phyloP scores from a whole-genome alignment of 2,329 filamentous ascomycete species.

The Colletotrichum kahawae region DNA sequence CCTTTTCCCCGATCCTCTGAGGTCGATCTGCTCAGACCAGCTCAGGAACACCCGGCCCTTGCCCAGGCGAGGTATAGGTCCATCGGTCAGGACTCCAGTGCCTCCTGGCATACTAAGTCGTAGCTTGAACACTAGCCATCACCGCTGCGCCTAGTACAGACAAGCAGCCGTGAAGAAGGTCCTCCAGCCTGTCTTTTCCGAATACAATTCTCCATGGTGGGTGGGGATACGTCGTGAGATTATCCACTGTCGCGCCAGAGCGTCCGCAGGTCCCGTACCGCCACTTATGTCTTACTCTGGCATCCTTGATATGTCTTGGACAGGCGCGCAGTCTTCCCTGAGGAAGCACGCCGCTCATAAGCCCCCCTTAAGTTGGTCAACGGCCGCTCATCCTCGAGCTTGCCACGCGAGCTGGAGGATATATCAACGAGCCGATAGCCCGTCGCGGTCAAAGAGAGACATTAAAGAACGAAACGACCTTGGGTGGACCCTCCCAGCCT shows the following conservation, averaged over 20 bases:
- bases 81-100: background rate
- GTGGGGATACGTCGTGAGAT: background rate
- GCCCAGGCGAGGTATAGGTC: background rate
- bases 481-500: background rate
- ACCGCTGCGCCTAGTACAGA: background rate
- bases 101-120: background rate
- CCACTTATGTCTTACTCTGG: conserved; percentile 16
- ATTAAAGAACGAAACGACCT: background rate
- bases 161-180: background rate
- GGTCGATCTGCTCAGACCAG: background rate
- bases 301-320: conserved; percentile 19
- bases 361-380: background rate
- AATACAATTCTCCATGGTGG: background rate
- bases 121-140: background rate
- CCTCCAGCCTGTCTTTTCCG: background rate
- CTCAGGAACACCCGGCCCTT: conserved; percentile 6
- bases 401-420: conserved; percentile 6
- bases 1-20: background rate
- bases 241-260: conserved; percentile 3
- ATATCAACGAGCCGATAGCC: conserved; percentile 1
- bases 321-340: background rate
- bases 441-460: background rate
- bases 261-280: background rate
- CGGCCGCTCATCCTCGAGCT: background rate
- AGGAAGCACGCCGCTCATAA: background rate